Evolutionary conservation across 345 rosid species (phyloP).

Genomic region (Camelina sativa): DNA sequence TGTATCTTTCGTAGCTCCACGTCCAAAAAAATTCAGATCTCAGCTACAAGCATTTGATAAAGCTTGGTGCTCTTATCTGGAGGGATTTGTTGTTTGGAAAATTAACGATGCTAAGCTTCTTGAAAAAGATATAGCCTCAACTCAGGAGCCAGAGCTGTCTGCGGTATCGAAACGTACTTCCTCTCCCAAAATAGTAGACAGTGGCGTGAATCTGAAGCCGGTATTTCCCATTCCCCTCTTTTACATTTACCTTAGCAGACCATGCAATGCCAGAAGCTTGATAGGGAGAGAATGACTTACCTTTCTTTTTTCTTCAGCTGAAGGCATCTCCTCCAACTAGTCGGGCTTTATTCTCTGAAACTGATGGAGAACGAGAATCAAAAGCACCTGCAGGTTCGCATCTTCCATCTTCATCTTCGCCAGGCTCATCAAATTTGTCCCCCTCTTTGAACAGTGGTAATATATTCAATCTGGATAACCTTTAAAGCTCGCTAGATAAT

Average conservation of each 20-base stretch:
- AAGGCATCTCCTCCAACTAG: slow-evolving; percentile 39
- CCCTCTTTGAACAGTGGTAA: slow-evolving; percentile 41
- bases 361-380: slow-evolving; percentile 40
- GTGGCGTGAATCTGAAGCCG: slow-evolving; percentile 66
- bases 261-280: background rate
- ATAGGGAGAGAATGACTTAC: slow-evolving; percentile 8
- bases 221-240: slow-evolving; percentile 46
- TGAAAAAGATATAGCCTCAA: slow-evolving; percentile 81
- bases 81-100: slow-evolving; percentile 91
- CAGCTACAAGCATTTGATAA: slow-evolving; percentile 83
- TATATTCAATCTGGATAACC: slow-evolving; percentile 17
- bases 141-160: slow-evolving; percentile 83
- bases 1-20: slow-evolving; percentile 43
- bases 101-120: slow-evolving; percentile 81
- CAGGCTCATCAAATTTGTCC: slow-evolving; percentile 44
- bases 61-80: slow-evolving; percentile 86
- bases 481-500: slow-evolving; percentile 11
- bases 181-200: slow-evolving; percentile 59
- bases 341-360: slow-evolving; percentile 50
- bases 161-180: slow-evolving; percentile 72
- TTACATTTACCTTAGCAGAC: slow-evolving; percentile 5
- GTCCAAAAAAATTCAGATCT: slow-evolving; percentile 65
- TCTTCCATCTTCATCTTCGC: slow-evolving; percentile 54
- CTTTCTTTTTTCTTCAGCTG: slow-evolving; percentile 4
- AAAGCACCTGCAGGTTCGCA: slow-evolving; percentile 27